Base-by-base conservation (phyloP, 108 stramenopile species). In the Stephanodiscus triporus region DNA sequence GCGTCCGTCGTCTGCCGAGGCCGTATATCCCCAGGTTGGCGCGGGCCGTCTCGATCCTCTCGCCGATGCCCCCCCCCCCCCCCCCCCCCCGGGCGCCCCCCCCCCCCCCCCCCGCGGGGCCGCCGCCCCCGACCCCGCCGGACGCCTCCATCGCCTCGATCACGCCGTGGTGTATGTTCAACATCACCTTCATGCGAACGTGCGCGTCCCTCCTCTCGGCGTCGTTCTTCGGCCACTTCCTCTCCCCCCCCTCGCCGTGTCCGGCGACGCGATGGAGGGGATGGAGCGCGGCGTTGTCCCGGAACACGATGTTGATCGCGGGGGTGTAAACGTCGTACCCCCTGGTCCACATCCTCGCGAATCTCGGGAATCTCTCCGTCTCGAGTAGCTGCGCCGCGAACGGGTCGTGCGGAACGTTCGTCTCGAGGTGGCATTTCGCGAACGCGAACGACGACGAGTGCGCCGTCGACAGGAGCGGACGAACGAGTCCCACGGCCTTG, bases 361-460 rank as follows among this genome's bases (percentile, higher is more conserved):
- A 93, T 30, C 94, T 90, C 2, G 89, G 81, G 86, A 97, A 97
- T 63, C 95, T 88, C 70, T 97, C 98, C 26, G 90, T 92, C 62
- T 94, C 92, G 63, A 96, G 85, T 23, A 97, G 84, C 57, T 90
- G 91, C 1, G 69, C 85, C 9, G 93, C 75, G 60, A 96, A 88
- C 2, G 95, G 93, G 85, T 98, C 98, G 58, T 97, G 95, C 7
- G 96, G 97, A 5, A 91, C 95, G 51, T 85, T 84, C 70, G 90
- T 88, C 84, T 97, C 96, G 38, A 94, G 81, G 60, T 98, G 98
- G 69, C 98, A 98, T 57, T 94, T 93, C 68, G 89, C 83, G 86
- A 98, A 98, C 24, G 88, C 85, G 66, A 97, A 94, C 9, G 90
- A 95, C 6, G 96, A 87, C 13, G 92, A 91, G 88, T 94, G 97